Evolutionary conservation across 1,139 yeast species (phyloP), one percentile per base, ranked within the genome.

Genomic region (Pichiaceae sp.): DNA sequence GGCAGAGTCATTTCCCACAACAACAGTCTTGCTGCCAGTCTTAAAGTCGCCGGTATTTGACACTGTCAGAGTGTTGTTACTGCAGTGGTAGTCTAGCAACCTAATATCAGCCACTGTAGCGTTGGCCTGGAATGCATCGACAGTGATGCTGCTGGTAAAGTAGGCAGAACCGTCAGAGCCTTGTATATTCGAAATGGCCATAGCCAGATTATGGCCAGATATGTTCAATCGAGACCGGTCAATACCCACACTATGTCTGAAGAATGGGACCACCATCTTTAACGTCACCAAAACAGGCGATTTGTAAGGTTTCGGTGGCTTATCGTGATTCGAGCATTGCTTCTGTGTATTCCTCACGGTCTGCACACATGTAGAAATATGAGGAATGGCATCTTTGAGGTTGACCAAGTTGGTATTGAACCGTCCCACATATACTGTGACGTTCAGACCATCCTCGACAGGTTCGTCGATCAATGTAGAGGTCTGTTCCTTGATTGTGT

Each of bases 41-140:
- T 34, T 33, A 11, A 48, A 33, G 2, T 48, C 32, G 0, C 54
- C 59, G 3, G 42, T 41, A 32, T 42, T 49, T 1, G 47, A 41
- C 12, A 56, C 31, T 6, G 47, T 39, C 1, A 48, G 20, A 3
- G 38, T 34, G n/a, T 45, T 45, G 4, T 45, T 40, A 8, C 40
- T 32, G 18, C 46, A 39, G 4, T 34, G 35, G 17, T 43, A 35
- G 9, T 41, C 48, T 11, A 42, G 25, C 12, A 50, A 38, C 32
- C 34, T 25, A 29, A 41, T 27, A 29, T 45, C 28, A 30, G 32
- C 38, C 23, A 25, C 14, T 14, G 14, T 21, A 2, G 56, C 49
- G 2, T 28, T 28, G 4, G 18, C 27, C 3, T 32, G 33, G 8
- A 27, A 27, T 8, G 8, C 16, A 27, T 27, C 29, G 15, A 11